phyloP scores from a whole-genome alignment of 805 yeast species.

The Barnettozyma pratensis region DNA sequence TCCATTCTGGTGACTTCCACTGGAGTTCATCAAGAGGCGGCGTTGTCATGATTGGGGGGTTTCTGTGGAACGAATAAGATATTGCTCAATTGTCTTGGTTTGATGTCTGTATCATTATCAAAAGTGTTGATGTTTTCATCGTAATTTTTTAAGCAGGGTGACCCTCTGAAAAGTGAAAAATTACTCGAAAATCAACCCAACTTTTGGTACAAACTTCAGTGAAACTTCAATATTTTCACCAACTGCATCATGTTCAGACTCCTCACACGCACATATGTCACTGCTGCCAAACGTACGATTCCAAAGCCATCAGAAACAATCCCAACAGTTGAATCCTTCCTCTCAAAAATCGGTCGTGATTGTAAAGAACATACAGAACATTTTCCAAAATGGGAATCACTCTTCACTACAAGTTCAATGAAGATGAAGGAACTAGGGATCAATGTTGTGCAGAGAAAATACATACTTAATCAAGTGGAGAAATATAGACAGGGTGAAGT shows the following conservation, averaged over 20 bases:
- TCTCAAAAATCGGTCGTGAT: slow-evolving; percentile 74
- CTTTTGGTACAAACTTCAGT: too few relatives aligned
- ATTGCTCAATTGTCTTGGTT: too few relatives aligned
- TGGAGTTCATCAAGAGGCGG: slow-evolving; percentile 77
- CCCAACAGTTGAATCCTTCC: slow-evolving; percentile 70
- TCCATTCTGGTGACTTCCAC: slow-evolving; percentile 98
- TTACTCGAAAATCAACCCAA: too few relatives aligned
- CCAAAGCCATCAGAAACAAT: slow-evolving; percentile 49
- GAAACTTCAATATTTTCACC: neutral
- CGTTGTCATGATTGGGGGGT: slow-evolving; percentile 6
- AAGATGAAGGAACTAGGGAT: slow-evolving; percentile 73
- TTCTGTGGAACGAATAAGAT: too few relatives aligned
- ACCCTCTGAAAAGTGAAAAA: too few relatives aligned
- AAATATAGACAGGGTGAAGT: slow-evolving; percentile 53
- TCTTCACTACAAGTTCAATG: slow-evolving; percentile 51
- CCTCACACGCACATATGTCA: slow-evolving; percentile 1
- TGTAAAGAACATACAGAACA: slow-evolving; percentile 59
- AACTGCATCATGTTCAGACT: slow-evolving; percentile 1
- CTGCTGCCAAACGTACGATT: neutral
- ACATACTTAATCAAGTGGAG: slow-evolving; percentile 69
- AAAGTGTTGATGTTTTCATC: too few relatives aligned
- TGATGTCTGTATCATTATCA: too few relatives aligned
- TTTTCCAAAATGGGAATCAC: slow-evolving; percentile 65
- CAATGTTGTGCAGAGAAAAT: slow-evolving; percentile 65
- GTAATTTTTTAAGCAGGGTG: too few relatives aligned